A percentile compares a stretch with the other conserved stretches of the same genome.
These are phyloP conservation scores for Ceratocystis cubensis DNA, from an alignment of 2,329 filamentous ascomycete species.

Conservation along the genomic window DNA sequence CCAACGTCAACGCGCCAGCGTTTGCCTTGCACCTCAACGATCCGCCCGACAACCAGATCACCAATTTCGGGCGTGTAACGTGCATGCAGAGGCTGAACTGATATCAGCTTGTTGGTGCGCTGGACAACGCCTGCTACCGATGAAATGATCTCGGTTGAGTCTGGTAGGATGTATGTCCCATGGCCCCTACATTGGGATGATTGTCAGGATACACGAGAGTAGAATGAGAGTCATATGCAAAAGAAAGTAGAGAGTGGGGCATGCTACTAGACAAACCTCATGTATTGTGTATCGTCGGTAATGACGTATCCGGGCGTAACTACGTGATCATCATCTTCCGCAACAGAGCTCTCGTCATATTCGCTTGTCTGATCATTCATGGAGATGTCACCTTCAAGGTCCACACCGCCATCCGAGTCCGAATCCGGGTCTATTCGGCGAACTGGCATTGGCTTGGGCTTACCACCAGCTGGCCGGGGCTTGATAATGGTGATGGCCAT, in stretches of 20 bases:
- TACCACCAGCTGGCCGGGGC: slow-evolving; percentile 28
- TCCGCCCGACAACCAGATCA: slow-evolving; percentile 85
- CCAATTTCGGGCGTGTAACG: slow-evolving; percentile 94
- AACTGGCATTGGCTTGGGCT: slow-evolving; percentile 19
- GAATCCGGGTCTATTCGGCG: slow-evolving; percentile 25
- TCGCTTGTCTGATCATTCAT: slow-evolving; percentile 29
- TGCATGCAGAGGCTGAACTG: slow-evolving; percentile 76
- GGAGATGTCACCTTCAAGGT: slow-evolving; percentile 34
- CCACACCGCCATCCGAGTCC: slow-evolving; percentile 35
- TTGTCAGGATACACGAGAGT: not conserved
- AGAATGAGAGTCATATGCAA: too few relatives aligned
- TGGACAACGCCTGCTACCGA: slow-evolving; percentile 83
- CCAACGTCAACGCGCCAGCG: slow-evolving; percentile 94
- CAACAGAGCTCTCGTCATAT: slow-evolving; percentile 23
- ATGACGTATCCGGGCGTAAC: slow-evolving; percentile 83
- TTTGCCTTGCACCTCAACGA: slow-evolving; percentile 84
- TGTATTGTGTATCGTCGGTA: slow-evolving; percentile 90
- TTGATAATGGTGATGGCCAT: slow-evolving; percentile 41
- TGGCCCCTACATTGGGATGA: slow-evolving; percentile 55
- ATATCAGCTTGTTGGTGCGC: slow-evolving; percentile 94
- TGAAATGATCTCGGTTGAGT: slow-evolving; percentile 60
- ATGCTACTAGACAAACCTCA: slow-evolving; percentile 45
- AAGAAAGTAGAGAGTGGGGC: not conserved
- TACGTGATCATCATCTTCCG: slow-evolving; percentile 37
- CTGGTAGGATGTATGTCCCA: slow-evolving; percentile 64